Percentiles rank a stretch among this genome's conserved stretches.
phyloP scores from a whole-genome alignment of 1,284 basidiomycete genomes.

The Ceratobasidium sp. region DNA sequence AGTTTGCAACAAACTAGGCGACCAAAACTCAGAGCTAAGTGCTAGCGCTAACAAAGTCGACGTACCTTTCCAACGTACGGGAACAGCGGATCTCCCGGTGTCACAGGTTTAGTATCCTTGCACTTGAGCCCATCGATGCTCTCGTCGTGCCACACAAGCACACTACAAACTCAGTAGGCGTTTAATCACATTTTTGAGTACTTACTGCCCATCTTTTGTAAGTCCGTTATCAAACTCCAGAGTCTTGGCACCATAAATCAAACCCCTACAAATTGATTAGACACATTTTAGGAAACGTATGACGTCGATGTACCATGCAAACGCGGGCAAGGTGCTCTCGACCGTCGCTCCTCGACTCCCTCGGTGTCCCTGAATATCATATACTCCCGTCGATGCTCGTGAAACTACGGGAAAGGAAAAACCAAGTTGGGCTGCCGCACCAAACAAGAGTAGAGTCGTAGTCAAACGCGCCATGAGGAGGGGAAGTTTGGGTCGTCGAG shows the following conservation, averaged over 20 bases:
- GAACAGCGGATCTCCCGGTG: slow-evolving; percentile 43
- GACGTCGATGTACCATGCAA: slow-evolving; percentile 64
- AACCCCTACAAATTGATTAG: slow-evolving; percentile 60
- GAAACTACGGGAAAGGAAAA: slow-evolving; percentile 25
- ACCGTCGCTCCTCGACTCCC: slow-evolving; percentile 75
- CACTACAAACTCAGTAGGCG: slow-evolving; percentile 50
- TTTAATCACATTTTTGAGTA: slow-evolving; percentile 30
- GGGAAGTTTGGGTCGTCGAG: too few relatives aligned
- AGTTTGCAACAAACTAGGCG: slow-evolving; percentile 76
- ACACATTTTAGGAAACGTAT: background rate
- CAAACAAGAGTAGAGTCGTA: slow-evolving; percentile 2
- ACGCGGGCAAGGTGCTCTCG: slow-evolving; percentile 72
- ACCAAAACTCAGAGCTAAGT: slow-evolving; percentile 54
- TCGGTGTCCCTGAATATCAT: slow-evolving; percentile 68
- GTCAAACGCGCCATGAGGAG: slow-evolving; percentile 19
- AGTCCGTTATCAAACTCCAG: slow-evolving; percentile 80
- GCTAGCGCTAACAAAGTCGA: too few relatives aligned
- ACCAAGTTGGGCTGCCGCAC: background rate
- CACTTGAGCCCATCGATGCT: slow-evolving; percentile 67
- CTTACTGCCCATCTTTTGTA: slow-evolving; percentile 58
- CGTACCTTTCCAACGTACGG: slow-evolving; percentile 42
- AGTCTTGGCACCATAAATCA: slow-evolving; percentile 75
- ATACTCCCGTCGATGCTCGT: slow-evolving; percentile 12
- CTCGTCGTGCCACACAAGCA: slow-evolving; percentile 82
- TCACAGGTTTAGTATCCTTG: slow-evolving; percentile 63